Base-by-base conservation (phyloP, 164 flowering plant species). In the Sextonia rubra region DNA sequence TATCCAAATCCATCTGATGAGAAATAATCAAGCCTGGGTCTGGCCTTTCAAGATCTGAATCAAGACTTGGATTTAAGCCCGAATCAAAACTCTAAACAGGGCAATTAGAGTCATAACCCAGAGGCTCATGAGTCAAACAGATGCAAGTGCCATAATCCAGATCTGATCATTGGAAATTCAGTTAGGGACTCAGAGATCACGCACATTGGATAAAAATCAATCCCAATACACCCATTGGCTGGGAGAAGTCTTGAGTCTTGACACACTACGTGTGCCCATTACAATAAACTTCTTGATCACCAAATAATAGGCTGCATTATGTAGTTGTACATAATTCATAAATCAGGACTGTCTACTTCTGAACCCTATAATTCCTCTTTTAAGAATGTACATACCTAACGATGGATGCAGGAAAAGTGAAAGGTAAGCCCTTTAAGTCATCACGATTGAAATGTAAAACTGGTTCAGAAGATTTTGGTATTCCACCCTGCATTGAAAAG, bases 361-460 rank as follows among this genome's bases (percentile, higher is more conserved):
- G 44, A 37, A 37, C 11, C 44, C 44, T 37, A 37, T 37, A 37
- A 37, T 37, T 20, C n/a, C 58, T 52, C 58, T 30, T 11, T 23
- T 61, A 61, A n/a, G 30, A 15, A 75, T 18, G 1, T 37, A 23
- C 29, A 66, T 76, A 94, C 98, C 97, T 85, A 32, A 85, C 79
- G 71, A 85, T 83, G 17, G 78, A 78, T 65, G 80, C 80, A 62
- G 98, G 97, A 74, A 91, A 94, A 67, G 88, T 88, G 81, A 91
- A 92, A 4, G 97, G 97, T 55, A 94, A 81, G 71, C 97, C 98
- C 70, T 82, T 90, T 70, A 94, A 85, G 72, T 91, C 91, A 82
- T 94, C 98, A 68, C 97, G 93, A 73, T 86, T 87, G 74, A 84
- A 88, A 66, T 84, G 80, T 55, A 92, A 71, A 67, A 89, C 66